These are phyloP conservation scores for Pythium sp. DNA, from an alignment of 352 stramenopile genomes.

Conservation along the genomic window DNA sequence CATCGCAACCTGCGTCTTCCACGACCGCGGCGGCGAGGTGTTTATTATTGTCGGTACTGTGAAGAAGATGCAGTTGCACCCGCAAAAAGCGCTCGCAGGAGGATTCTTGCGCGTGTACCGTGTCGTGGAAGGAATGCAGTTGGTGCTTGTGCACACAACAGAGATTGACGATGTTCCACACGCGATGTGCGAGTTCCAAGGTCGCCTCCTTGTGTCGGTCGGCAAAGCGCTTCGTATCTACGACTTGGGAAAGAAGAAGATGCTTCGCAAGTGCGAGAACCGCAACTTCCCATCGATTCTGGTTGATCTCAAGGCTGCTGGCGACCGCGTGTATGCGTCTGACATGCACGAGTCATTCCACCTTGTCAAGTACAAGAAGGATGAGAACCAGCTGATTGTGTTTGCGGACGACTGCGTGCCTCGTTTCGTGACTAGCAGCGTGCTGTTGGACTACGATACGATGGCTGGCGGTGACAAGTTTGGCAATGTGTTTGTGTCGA, in stretches of 20 bases:
- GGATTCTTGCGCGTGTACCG: slow-evolving; percentile 93
- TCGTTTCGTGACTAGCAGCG: slow-evolving; percentile 77
- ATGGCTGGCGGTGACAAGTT: slow-evolving; percentile 98
- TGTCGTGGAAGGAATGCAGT: slow-evolving; percentile 87
- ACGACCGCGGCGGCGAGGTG: slow-evolving; percentile 94
- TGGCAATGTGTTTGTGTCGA: slow-evolving; percentile 97
- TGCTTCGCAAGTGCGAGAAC: slow-evolving; percentile 99
- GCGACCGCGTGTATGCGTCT: slow-evolving; percentile 95
- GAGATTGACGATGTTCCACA: slow-evolving; percentile 96
- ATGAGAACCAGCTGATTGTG: slow-evolving; percentile 95
- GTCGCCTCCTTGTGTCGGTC: slow-evolving; percentile 96
- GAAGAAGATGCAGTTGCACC: slow-evolving; percentile 95
- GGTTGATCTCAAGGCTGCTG: slow-evolving; percentile 92
- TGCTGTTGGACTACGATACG: slow-evolving; percentile 98
- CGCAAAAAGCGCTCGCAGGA: slow-evolving; percentile 54
- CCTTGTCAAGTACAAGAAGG: slow-evolving; percentile 97
- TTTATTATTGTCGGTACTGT: slow-evolving; percentile 97
- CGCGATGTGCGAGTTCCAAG: slow-evolving; percentile 97
- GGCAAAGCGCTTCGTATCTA: slow-evolving; percentile 96
- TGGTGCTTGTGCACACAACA: slow-evolving; percentile 97
- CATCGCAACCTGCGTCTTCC: slow-evolving; percentile 93
- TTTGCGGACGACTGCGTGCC: slow-evolving; percentile 95
- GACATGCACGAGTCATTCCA: slow-evolving; percentile 96
- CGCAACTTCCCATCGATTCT: slow-evolving; percentile 91
- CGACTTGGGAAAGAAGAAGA: slow-evolving; percentile 98